Base-by-base conservation (phyloP, 2,329 filamentous ascomycete genomes). In the Remersonia thermophila region DNA sequence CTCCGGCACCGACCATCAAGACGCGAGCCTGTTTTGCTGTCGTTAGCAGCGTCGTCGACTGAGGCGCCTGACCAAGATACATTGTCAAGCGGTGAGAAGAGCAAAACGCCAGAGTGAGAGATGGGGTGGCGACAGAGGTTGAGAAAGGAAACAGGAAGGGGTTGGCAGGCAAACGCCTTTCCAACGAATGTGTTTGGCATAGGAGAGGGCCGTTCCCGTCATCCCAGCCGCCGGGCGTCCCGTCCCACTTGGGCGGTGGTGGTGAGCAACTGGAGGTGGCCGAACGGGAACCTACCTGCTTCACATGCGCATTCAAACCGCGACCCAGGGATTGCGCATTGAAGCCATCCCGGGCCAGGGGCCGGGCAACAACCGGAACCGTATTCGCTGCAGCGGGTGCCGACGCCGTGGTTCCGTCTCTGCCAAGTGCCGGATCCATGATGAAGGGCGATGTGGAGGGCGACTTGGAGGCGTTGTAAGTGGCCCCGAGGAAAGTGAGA, bases 1-100 rank as follows among this genome's bases (percentile, higher is more conserved):
- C 91, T 43, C 91, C 91, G 38, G 91, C 91, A 51, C 91, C 91
- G 39, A 98, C 89, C 68, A 98, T 85, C 40, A 98, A 70, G 36
- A 95, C 80, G 45, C 80, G 82, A 43, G 85, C 74, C 86, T 94
- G 61, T 41, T 42, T 45, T 39, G 37, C 30, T 33, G 41, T 29
- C 29, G 53, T 66, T 51, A 65, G 61, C 52, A 42, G 32, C 20
- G 42, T 39, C 17, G 37, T 33, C 17, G 32, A 25, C 18, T 46
- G 38, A 15, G 30, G 33, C 9, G 42, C 31, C 23, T 30, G 35
- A 7, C 33, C 32, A 16, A 20, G 34, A 10, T 26, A 23, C 36
- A 38, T 42, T 30, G 10, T 32, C 32, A 27, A 20, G 13, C 16
- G 27, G 33, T 9, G 25, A 16, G 6, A 29, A 8, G 31, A 18